These are phyloP conservation scores for Phaeophleospora eucalypticola DNA, from an alignment of 2,329 filamentous ascomycete genomes.

Conservation along the genomic window DNA sequence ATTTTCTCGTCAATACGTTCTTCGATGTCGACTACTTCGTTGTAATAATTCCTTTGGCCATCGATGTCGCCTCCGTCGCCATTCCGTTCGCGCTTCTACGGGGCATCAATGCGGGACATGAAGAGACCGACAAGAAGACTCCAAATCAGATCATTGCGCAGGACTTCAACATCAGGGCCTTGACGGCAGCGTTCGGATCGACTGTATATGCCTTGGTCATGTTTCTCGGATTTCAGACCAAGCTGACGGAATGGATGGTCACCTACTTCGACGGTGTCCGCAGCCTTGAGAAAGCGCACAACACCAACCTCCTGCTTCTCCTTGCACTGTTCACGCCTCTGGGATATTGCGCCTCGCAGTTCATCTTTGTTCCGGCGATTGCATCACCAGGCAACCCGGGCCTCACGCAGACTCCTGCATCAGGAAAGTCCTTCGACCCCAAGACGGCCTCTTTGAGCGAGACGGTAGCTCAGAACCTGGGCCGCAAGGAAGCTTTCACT, in stretches of 20 bases:
- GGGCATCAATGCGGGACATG: conserved; percentile 61
- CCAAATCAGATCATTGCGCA: conserved; percentile 48
- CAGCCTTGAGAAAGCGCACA: conserved; percentile 64
- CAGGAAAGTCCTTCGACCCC: conserved; percentile 57
- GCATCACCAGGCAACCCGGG: conserved; percentile 34
- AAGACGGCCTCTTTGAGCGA: conserved; percentile 62
- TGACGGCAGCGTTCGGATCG: conserved; percentile 65
- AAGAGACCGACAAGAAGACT: conserved; percentile 42
- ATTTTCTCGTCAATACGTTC: conserved; percentile 72
- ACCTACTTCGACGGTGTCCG: conserved; percentile 69
- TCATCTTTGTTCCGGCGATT: conserved; percentile 70
- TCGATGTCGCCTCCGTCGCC: conserved; percentile 66
- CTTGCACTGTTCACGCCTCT: conserved; percentile 59
- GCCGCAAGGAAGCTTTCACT: conserved; percentile 58
- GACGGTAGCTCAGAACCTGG: conserved; percentile 66
- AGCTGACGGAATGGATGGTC: conserved; percentile 68
- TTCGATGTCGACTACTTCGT: conserved; percentile 65
- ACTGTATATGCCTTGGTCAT: conserved; percentile 72
- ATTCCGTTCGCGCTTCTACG: conserved; percentile 74
- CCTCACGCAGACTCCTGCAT: conserved; percentile 19
- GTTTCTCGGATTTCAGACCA: conserved; percentile 63
- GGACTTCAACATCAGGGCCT: conserved; percentile 59
- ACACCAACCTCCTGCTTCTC: conserved; percentile 49
- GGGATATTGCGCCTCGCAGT: conserved; percentile 67
- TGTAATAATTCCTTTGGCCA: conserved; percentile 57